Base-by-base conservation (phyloP, 208 protist species). In the Crithidia acanthocephali region DNA sequence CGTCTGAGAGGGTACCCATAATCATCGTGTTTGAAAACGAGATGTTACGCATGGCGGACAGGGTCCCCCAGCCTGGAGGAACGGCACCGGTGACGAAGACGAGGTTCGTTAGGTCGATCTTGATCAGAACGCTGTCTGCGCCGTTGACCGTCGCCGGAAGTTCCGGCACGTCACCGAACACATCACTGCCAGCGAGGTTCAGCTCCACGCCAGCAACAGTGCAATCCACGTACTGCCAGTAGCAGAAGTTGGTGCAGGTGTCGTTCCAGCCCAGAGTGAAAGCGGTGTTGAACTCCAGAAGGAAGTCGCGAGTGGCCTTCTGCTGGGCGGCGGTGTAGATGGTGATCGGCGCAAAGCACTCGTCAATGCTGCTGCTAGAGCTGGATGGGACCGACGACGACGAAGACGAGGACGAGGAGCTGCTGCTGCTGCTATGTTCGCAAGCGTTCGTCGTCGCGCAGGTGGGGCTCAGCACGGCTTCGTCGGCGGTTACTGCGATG, bases 221-320 rank as follows among this genome's bases (percentile, higher is more conserved):
- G 55, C 65, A 71, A 20, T 42, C 8, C 35, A 69, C 52, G 22
- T 60, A 60, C 6, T 35, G 37, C 64, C 64, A 69, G 8, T 23
- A 35, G 25, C 65, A 71, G 53, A 71, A 71, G 55, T 71, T 71
- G 18, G 28, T 27, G 35, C 65, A 71, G 1, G 22, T n/a, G 32
- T 23, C 28, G 52, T 60, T 45, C 55, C 55, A 60, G n/a, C n/a
- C 52, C 15, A 58, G 52, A 2, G 9, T 0, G 4, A 60, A 50
- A 0, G 52, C 56, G 2, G 30, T 6, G 6, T 23, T 35, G 37
- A 69, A 61, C 2, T 32, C 23, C 52, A 48, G n/a, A 10, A 69
- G 48, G 32, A 69, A 69, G 11, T 16, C n/a, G 15, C 52, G 64
- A 10, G 64, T 69, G 27, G 51, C 6, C 16, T 28, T 32, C 22